A percentile compares a stretch with the other conserved stretches of the same genome.
Conservation (phyloP, 2,329 filamentous ascomycete genomes). For the Alternaria panax region DNA sequence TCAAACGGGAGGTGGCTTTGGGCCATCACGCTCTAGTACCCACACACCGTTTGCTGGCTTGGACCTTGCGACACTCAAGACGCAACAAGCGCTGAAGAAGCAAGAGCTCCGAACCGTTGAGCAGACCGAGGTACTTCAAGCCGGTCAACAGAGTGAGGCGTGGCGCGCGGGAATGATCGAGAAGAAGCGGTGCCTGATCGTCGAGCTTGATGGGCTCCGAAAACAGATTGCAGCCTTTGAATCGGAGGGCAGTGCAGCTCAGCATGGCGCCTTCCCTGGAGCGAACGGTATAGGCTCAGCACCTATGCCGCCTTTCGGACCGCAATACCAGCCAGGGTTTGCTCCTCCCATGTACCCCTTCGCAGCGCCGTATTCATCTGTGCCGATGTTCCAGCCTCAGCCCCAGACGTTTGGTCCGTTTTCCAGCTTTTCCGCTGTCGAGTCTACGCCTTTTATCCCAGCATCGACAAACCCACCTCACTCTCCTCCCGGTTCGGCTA, state of each 20-base stretch:
- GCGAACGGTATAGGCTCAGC: constrained; percentile 15
- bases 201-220: constrained; percentile 46
- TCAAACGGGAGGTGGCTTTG: constrained; percentile 18
- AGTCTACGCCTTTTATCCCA: constrained; percentile 33
- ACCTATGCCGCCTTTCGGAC: constrained; percentile 27
- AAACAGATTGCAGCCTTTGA: constrained; percentile 44
- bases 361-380: constrained; percentile 30
- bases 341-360: constrained; percentile 36
- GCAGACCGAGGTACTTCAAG: constrained; percentile 47
- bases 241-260: constrained; percentile 19
- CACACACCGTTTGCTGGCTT: constrained; percentile 34
- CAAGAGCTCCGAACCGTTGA: constrained; percentile 47
- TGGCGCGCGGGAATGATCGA: constrained; percentile 47
- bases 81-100: constrained; percentile 41
- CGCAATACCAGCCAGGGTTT: constrained; percentile 37
- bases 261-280: constrained; percentile 17
- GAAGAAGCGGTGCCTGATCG: constrained; percentile 46
- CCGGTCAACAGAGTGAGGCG: constrained; percentile 39
- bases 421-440: constrained; percentile 25
- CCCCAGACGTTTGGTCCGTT: constrained; percentile 29
- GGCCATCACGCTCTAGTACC: constrained; percentile 25
- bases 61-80: constrained; percentile 36
- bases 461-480: constrained; percentile 24
- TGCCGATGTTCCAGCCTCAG: constrained; percentile 38
- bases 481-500: constrained; percentile 43